phyloP scores from a whole-genome alignment of 2,329 filamentous ascomycete species.

The Neofusicoccum kwambonambiense region DNA sequence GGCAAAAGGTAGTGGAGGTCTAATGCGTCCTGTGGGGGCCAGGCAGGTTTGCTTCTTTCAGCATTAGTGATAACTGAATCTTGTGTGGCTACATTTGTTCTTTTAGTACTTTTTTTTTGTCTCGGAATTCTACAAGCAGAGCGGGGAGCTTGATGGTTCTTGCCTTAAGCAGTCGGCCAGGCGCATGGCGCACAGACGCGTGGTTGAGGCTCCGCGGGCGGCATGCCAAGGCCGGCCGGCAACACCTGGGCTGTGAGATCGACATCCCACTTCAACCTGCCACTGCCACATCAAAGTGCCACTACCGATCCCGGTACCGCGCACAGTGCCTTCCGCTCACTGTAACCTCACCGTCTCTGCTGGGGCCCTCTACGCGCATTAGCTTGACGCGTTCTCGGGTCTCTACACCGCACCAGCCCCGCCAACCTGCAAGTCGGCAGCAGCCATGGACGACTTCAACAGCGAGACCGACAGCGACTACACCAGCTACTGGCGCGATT shows the following conservation, averaged over 20 bases:
- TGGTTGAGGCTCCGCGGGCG: conserved; percentile 9
- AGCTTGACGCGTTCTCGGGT: background rate
- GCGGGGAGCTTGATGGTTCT: no score
- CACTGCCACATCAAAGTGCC: conserved; percentile 14
- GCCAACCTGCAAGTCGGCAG: background rate
- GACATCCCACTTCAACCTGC: conserved; percentile 16
- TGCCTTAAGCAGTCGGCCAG: no score
- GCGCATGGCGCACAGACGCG: background rate
- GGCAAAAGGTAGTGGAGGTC: no score
- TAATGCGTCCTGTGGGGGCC: no score
- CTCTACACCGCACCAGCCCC: background rate
- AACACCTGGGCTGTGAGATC: conserved; percentile 6
- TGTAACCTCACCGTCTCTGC: background rate
- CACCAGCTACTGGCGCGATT: conserved; percentile 98
- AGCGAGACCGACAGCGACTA: conserved; percentile 99
- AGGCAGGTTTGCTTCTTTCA: no score
- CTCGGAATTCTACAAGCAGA: no score
- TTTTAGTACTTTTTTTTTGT: no score
- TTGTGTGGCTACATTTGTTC: no score
- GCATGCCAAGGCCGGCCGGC: conserved; percentile 8
- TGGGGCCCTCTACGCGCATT: background rate
- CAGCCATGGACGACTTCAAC: conserved; percentile 88
- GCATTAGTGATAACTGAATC: no score
- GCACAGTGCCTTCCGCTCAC: conserved; percentile 2
- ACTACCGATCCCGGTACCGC: conserved; percentile 1